A percentile compares a stretch with the other conserved stretches of the same genome.
These are phyloP conservation scores for Podila minutissima DNA, from an alignment of 192 early-diverging fungal species.

Conservation along the genomic window DNA sequence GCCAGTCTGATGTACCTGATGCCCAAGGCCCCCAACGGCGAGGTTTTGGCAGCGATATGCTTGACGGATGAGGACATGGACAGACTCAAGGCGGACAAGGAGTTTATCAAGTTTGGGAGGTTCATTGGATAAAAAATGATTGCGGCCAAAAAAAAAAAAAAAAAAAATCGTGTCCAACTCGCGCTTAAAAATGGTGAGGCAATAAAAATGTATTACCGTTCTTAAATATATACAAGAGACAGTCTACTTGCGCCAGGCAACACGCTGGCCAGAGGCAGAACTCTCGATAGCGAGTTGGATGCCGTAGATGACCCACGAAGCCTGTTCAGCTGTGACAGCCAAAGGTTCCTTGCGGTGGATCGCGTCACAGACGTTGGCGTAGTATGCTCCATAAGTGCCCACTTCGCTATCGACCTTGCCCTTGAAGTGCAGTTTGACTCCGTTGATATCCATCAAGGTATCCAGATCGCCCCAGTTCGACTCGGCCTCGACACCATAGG, in stretches of 20 bases:
- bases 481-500: slow-evolving; percentile 67
- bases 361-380: slow-evolving; percentile 70
- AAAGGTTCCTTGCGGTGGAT: slow-evolving; percentile 60
- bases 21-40: neutral
- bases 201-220: neutral
- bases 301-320: slow-evolving; percentile 69
- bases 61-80: neutral
- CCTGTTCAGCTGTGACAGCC: slow-evolving; percentile 72
- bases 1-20: neutral
- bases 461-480: slow-evolving; percentile 62
- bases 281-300: slow-evolving; percentile 77
- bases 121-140: neutral
- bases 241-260: slow-evolving; percentile 15
- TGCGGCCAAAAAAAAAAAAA: neutral
- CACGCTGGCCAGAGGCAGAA: slow-evolving; percentile 32
- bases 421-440: slow-evolving; percentile 53
- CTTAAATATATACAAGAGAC: neutral
- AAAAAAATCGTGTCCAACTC: neutral
- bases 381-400: slow-evolving; percentile 71
- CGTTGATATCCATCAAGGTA: slow-evolving; percentile 54
- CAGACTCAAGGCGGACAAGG: neutral
- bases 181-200: neutral
- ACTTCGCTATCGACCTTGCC: slow-evolving; percentile 65
- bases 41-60: neutral
- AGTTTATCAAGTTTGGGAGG: neutral